Conservation (phyloP, 306 rosid genomes). For the Vicia villosa region DNA sequence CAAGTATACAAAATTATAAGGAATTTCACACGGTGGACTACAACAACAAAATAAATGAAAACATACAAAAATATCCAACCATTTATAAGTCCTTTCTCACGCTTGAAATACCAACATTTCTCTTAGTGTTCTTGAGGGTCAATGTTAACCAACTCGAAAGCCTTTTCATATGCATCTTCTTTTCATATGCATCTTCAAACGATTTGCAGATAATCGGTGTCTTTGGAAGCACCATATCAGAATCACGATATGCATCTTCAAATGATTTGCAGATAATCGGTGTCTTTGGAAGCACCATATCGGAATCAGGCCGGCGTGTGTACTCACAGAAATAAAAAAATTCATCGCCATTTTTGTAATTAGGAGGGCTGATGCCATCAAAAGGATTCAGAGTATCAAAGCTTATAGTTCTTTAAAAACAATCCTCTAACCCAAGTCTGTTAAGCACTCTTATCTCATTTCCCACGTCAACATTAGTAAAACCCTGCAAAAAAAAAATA, state of each 20-base stretch:
- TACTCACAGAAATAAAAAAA: conserved; percentile 42
- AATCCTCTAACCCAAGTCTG: conserved; percentile 84
- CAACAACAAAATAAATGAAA: too few species aligned
- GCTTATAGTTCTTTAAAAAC: conserved; percentile 73
- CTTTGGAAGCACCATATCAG: too few species aligned
- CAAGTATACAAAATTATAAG: too few species aligned
- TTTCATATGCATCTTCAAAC: too few species aligned
- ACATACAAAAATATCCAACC: too few species aligned
- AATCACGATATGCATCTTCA: conserved; percentile 63
- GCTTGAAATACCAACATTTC: too few species aligned
- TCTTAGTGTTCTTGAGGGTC: too few species aligned
- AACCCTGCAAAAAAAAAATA: conserved; percentile 49
- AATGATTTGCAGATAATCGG: conserved; percentile 86
- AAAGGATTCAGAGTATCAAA: conserved; percentile 81
- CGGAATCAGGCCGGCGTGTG: conserved; percentile 41
- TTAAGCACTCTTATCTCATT: conserved; percentile 64
- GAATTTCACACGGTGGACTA: too few species aligned
- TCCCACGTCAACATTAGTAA: conserved; percentile 63
- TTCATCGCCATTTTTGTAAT: conserved; percentile 37
- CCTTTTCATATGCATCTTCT: too few species aligned
- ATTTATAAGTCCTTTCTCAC: too few species aligned
- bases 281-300: conserved; percentile 50
- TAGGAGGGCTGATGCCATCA: conserved; percentile 5
- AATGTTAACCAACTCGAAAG: too few species aligned
- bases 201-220: too few species aligned